phyloP scores from a whole-genome alignment of 768 basidiomycete genomes.

The Russula griseocarnosa region DNA sequence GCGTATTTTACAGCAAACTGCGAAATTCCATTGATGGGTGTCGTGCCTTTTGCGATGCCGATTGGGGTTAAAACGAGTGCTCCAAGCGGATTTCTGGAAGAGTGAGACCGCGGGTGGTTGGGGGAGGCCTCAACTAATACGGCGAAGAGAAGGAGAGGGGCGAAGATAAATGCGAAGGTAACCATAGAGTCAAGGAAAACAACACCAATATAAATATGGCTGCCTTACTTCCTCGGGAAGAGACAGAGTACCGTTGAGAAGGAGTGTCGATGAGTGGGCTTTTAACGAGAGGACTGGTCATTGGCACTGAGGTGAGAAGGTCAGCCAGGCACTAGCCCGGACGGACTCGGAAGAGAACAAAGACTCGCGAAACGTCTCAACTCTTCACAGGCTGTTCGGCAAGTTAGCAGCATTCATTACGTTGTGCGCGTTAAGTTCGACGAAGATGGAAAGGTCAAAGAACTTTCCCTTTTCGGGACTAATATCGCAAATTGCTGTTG shows the following conservation, averaged over 20 bases:
- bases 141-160: constrained; percentile 35
- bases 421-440: background rate
- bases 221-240: constrained; percentile 1
- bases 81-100: constrained; percentile 37
- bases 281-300: constrained; percentile 5
- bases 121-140: constrained; percentile 36
- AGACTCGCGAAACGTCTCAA: background rate
- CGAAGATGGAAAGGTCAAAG: background rate
- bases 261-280: background rate
- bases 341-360: background rate
- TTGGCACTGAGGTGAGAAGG: background rate
- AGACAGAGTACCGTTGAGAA: background rate
- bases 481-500: background rate
- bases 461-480: background rate
- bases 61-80: constrained; percentile 45
- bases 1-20: constrained; percentile 69
- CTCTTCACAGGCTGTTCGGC: background rate
- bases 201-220: constrained; percentile 6
- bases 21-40: constrained; percentile 46
- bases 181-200: constrained; percentile 34
- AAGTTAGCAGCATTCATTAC: background rate
- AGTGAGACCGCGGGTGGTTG: constrained; percentile 37
- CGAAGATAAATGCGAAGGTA: constrained; percentile 33
- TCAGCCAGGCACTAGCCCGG: background rate
- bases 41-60: constrained; percentile 53